Base-by-base conservation (phyloP, 768 basidiomycete species). In the Auriscalpium orientale region DNA sequence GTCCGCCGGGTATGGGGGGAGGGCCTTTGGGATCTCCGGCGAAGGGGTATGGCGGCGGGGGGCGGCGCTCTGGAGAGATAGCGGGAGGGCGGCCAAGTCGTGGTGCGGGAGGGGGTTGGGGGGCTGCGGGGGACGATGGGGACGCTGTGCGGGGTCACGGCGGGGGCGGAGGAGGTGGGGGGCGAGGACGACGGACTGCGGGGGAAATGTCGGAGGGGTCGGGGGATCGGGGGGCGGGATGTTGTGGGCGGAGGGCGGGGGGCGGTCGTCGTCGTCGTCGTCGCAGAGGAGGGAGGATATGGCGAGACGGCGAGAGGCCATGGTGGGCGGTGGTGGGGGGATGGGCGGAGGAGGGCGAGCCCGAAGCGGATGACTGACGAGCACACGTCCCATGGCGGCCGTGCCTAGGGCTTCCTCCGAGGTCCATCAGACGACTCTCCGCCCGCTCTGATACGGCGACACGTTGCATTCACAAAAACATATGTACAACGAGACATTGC, bases 401-500 rank as follows among this genome's bases (percentile, higher is more conserved):
- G 15, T 43, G 40, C 18, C 28, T 28, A 28, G 28, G 4, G 28
- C 28, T 28, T 43, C 18, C 40, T 43, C 40, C 15, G 40, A 43
- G 18, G 15, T 43, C 18, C 18, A 43, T 43, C 40, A 43, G 18
- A 15, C 18, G 40, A 15, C 18, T 43, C 40, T 43, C 15, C 40
- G 40, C 8, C 40, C 2, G 28, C 28, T 28, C 28, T 28, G 28
- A 28, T 28, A 28, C 28, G 28, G 28, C 28, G 28, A 2, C 28
- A 28, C 28, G 28, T 28, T 28, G 28, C 28, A 28, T 28, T 18
- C 38, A 56, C 37, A 33, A 57, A 62, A 37, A 56, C 22, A 62
- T 54, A 71, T 91, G 85, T 91, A 87, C 87, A 83, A 89, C 88
- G 79, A 82, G 86, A 90, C 89, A 89, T 90, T 91, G 89, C 89